phyloP scores from a whole-genome alignment of 1,284 basidiomycete species.

The Naganishia sp. region DNA sequence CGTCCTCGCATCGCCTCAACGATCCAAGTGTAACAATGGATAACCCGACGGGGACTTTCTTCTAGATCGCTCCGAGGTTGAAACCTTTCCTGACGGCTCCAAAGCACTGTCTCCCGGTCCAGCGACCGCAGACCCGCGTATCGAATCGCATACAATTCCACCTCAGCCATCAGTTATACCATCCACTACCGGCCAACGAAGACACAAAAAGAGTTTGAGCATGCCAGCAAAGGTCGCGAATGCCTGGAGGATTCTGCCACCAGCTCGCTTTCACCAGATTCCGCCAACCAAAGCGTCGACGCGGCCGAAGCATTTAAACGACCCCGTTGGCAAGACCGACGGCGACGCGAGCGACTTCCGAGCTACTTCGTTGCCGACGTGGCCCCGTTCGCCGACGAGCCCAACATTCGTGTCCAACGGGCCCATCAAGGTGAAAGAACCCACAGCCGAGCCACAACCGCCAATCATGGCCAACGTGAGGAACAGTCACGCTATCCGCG shows the following conservation, averaged over 20 bases:
- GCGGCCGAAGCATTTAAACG: not conserved
- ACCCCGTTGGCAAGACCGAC: no score
- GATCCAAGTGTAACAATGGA: not conserved
- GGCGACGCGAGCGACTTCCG: no score
- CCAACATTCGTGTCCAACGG: not conserved
- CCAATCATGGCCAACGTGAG: not conserved
- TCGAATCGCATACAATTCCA: not conserved
- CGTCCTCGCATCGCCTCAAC: no score
- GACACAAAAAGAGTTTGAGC: conserved; percentile 18
- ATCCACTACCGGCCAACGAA: not conserved
- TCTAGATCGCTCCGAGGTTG: no score
- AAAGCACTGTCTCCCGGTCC: not conserved
- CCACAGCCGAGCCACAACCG: not conserved
- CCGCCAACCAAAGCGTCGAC: not conserved
- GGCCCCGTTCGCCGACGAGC: not conserved
- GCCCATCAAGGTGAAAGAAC: conserved; percentile 7
- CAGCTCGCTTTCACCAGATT: not conserved
- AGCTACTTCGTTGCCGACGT: no score
- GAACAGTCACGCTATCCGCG: not conserved
- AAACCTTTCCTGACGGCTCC: no score
- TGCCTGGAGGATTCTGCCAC: not conserved
- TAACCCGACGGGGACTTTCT: not conserved
- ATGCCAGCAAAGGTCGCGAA: not conserved
- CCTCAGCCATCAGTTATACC: not conserved
- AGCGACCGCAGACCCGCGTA: not conserved